phyloP scores from a whole-genome alignment of 371 early-diverging fungal species.

The Funneliformis caledonium region DNA sequence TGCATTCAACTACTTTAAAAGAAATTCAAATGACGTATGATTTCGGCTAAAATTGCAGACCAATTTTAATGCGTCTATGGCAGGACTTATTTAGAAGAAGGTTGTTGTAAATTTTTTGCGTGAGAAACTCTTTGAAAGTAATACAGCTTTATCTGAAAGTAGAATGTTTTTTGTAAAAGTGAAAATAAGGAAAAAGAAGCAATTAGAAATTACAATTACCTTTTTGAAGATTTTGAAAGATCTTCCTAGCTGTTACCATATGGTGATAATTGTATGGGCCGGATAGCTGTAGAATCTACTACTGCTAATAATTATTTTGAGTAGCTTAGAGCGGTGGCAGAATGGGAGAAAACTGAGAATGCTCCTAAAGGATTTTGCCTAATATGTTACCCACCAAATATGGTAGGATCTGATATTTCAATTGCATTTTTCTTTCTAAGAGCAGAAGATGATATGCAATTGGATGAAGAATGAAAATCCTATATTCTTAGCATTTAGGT shows the following conservation, averaged over 20 bases:
- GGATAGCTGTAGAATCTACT: not conserved
- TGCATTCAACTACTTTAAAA: not conserved
- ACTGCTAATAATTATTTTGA: not conserved
- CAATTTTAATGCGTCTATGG: not conserved
- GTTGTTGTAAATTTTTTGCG: not conserved
- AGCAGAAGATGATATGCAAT: not conserved
- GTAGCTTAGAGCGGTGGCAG: not conserved
- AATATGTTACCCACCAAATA: not conserved
- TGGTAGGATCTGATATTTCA: not conserved
- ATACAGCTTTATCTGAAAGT: not conserved
- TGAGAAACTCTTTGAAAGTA: not conserved
- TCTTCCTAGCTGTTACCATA: not conserved
- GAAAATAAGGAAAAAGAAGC: too few relatives aligned
- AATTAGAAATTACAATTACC: not conserved
- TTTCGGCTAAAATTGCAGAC: not conserved
- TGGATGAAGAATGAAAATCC: not conserved
- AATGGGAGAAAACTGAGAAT: not conserved
- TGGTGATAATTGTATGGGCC: not conserved
- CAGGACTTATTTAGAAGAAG: not conserved
- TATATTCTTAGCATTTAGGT: constrained; percentile 8
- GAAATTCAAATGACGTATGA: not conserved
- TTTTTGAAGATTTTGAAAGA: not conserved
- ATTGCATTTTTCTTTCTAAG: not conserved
- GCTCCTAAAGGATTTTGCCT: not conserved
- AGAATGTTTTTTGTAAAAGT: not conserved